Base-by-base conservation (phyloP, 1,139 yeast species). In the Hyphopichia pseudoburtonii region DNA sequence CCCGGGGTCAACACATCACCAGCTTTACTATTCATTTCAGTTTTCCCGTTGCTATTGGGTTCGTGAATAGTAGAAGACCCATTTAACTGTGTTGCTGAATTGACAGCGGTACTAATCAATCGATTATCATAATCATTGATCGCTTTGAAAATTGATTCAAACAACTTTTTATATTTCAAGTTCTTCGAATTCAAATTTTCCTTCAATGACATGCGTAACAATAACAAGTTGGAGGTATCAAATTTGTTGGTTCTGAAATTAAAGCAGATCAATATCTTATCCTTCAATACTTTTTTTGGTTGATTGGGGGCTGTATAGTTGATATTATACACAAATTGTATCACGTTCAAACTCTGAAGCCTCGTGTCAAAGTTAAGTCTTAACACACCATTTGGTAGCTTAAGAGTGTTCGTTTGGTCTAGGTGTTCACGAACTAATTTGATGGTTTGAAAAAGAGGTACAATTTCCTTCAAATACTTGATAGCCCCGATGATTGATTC, bases 101-200 rank as follows among this genome's bases (percentile, higher is more conserved):
- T n/a, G n/a, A n/a, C n/a, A n/a, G n/a, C n/a, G n/a, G n/a, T n/a
- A n/a, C n/a, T n/a, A n/a, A n/a, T n/a, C n/a, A n/a, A n/a, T 48
- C 9, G 30, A n/a, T n/a, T 10, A 16, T 27, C 29, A 16, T 62
- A 45, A 14, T 62, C 70, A 38, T 52, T 57, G 16, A 69, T 55
- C 8, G 60, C 53, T 36, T 60, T 62, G 48, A 66, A 69, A 1
- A 71, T 66, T 40, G 58, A 41, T 43, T 71, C 77, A 47, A 71
- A 70, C 29, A 71, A 52, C 36, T 56, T 57, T 42, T 68, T 70
- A 41, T 64, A 66, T 48, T 67, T 68, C 37, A 66, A 43, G 44
- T 68, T 68, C 45, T 61, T 64, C n/a, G 61, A 51, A 39, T 62
- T 65, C 38, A 67, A 52, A 44, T 67, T 70, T 34, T 69, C 70